A percentile compares a stretch with the other conserved stretches of the same genome.
Evolutionary conservation across 2,329 filamentous ascomycete species (phyloP).

Genomic region (Penicillium sp.): DNA sequence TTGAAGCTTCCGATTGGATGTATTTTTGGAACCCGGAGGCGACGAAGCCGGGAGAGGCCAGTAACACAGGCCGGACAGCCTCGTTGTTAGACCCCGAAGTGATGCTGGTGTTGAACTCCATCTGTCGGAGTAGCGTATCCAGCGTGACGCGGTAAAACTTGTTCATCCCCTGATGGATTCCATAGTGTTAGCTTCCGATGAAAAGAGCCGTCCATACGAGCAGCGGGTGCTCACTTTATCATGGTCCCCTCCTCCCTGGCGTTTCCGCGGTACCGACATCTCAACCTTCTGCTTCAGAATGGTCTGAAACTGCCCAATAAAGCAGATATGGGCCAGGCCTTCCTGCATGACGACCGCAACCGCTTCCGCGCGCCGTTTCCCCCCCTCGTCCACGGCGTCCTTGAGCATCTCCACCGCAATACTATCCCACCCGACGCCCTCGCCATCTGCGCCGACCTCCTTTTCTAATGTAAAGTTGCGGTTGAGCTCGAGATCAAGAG

Average conservation of each 20-base stretch:
- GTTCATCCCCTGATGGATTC: conserved; percentile 57
- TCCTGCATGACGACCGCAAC: conserved; percentile 95
- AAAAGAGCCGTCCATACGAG: background rate
- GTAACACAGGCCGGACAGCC: conserved; percentile 61
- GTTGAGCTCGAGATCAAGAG: conserved; percentile 79
- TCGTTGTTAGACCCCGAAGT: conserved; percentile 39
- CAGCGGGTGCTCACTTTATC: conserved; percentile 41
- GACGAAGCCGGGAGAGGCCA: conserved; percentile 87
- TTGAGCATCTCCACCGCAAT: conserved; percentile 74
- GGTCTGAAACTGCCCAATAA: conserved; percentile 51
- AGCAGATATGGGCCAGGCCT: conserved; percentile 51
- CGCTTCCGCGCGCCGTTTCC: conserved; percentile 72
- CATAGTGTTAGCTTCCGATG: conserved; percentile 3
- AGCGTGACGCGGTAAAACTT: conserved; percentile 77
- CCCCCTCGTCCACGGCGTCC: conserved; percentile 68
- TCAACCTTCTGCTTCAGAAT: conserved; percentile 51
- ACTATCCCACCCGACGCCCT: conserved; percentile 74
- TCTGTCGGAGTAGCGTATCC: conserved; percentile 69
- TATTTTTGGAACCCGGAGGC: conserved; percentile 77
- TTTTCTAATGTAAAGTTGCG: conserved; percentile 88
- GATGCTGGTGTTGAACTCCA: conserved; percentile 62
- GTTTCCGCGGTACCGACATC: conserved; percentile 48
- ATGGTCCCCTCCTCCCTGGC: conserved; percentile 48
- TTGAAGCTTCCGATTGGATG: conserved; percentile 60
- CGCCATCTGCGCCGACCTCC: conserved; percentile 51